Evolutionary conservation across 2,329 filamentous ascomycete genomes (phyloP), one percentile per base, ranked within the genome.

Genomic region (Xylariaceae sp.): DNA sequence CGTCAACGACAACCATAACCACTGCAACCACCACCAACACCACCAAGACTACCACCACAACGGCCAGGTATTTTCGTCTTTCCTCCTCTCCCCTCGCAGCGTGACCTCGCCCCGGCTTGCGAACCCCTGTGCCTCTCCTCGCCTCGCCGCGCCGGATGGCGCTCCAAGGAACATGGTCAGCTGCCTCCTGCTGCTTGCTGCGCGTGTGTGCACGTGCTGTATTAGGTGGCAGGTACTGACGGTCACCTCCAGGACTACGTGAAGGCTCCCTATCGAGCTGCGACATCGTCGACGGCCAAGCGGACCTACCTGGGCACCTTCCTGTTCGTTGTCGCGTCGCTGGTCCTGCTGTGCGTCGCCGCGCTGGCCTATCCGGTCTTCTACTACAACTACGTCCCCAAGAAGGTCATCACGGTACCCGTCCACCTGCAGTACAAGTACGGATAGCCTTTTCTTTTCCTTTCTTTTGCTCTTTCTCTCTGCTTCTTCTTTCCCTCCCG

Each of bases 401-500:
- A 75, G 41, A 66, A 72, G 46, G 59, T 74, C 29, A 63, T 70
- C 13, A 64, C 64, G 0, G 52, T 65, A 25, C 72, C 74, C 12
- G 52, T 77, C 5, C 64, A 76, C 46, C 54, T 78, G 6, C 74
- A 77, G 52, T 78, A 77, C 56, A 70, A 72, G 72, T 75, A 53
- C 40, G 63, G n/a, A n/a, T n/a, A n/a, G n/a, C n/a, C n/a, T 57
- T 19, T 16, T 10, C 15, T 27, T 8, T 16, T 30, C 19, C 16
- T 23, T 22, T 22, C 18, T 1, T 18, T 31, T 29, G 14, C 19
- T 19, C 11, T 18, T 9, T 15, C 19, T 23, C n/a, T 27, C 11
- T 35, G 9, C 12, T 24, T 23, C 22, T 17, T 29, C 12, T 7
- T 11, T 19, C 35, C 14, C 24, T 30, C 5, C 26, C 25, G 10